Evolutionary conservation across 2,329 filamentous ascomycete species (phyloP).

Genomic region (Nemania serpens): DNA sequence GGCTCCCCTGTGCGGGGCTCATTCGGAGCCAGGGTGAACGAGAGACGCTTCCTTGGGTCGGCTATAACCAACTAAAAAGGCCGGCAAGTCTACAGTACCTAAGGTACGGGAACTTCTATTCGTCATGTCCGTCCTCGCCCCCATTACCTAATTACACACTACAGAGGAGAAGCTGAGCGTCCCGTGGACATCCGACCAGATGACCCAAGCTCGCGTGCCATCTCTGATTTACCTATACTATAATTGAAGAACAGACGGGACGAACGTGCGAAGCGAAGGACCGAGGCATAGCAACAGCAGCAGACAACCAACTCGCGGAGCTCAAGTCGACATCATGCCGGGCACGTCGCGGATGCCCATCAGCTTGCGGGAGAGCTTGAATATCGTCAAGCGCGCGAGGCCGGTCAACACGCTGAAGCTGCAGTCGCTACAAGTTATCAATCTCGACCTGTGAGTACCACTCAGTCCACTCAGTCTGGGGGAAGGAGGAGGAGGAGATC

Average conservation of each 20-base stretch:
- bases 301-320: background rate
- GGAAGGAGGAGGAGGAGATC: background rate
- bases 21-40: too few relatives aligned
- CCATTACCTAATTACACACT: background rate
- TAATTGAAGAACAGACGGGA: too few relatives aligned
- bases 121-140: too few relatives aligned
- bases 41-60: too few relatives aligned
- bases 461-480: background rate
- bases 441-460: constrained; percentile 68
- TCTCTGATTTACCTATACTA: too few relatives aligned
- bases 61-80: too few relatives aligned
- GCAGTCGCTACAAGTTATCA: constrained; percentile 62
- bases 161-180: constrained; percentile 5
- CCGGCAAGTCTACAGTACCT: too few relatives aligned
- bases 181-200: constrained; percentile 11
- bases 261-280: too few relatives aligned
- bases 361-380: constrained; percentile 70
- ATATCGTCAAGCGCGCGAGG: constrained; percentile 61
- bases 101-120: too few relatives aligned
- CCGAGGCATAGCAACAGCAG: too few relatives aligned
- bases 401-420: constrained; percentile 62
- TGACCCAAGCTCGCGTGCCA: background rate
- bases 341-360: constrained; percentile 73
- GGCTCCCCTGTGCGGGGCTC: too few relatives aligned
- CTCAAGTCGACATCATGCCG: constrained; percentile 51